Conservation (phyloP, 768 basidiomycete genomes). For the Mycena chlorophos region DNA sequence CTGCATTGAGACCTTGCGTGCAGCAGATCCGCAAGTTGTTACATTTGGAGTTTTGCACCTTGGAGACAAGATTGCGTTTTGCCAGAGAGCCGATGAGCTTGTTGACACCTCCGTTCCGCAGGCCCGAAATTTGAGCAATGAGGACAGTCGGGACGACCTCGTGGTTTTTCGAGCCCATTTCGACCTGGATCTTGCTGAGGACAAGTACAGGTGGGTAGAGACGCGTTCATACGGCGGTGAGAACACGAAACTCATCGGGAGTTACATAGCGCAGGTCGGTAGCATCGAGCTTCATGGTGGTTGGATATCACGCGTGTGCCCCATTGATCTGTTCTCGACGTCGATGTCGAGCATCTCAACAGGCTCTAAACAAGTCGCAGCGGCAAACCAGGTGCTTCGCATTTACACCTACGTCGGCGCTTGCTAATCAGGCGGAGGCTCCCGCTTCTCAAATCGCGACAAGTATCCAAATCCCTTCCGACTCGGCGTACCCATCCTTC, state of each 20-base stretch:
- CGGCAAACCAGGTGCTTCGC: slow-evolving; percentile 36
- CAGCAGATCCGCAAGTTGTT: slow-evolving; percentile 9
- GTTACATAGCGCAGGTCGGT: slow-evolving; percentile 93
- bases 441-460: slow-evolving; percentile 18
- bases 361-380: slow-evolving; percentile 20
- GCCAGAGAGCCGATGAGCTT: slow-evolving; percentile 88
- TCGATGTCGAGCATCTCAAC: slow-evolving; percentile 8
- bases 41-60: slow-evolving; percentile 94
- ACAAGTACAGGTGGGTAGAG: not conserved
- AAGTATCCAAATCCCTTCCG: slow-evolving; percentile 1
- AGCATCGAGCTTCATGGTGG: slow-evolving; percentile 86
- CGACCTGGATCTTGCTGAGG: slow-evolving; percentile 57
- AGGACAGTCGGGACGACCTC: slow-evolving; percentile 89
- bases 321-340: not conserved
- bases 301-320: not conserved
- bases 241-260: slow-evolving; percentile 91
- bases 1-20: slow-evolving; percentile 7
- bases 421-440: slow-evolving; percentile 14
- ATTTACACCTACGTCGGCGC: not conserved
- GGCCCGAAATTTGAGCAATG: slow-evolving; percentile 90
- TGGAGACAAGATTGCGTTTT: slow-evolving; percentile 87
- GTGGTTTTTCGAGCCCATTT: slow-evolving; percentile 98
- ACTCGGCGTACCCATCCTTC: slow-evolving; percentile 9
- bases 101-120: slow-evolving; percentile 90
- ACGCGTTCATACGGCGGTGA: slow-evolving; percentile 76